Conservation (phyloP, 805 yeast species). For the Wickerhamiella bombiphila region DNA sequence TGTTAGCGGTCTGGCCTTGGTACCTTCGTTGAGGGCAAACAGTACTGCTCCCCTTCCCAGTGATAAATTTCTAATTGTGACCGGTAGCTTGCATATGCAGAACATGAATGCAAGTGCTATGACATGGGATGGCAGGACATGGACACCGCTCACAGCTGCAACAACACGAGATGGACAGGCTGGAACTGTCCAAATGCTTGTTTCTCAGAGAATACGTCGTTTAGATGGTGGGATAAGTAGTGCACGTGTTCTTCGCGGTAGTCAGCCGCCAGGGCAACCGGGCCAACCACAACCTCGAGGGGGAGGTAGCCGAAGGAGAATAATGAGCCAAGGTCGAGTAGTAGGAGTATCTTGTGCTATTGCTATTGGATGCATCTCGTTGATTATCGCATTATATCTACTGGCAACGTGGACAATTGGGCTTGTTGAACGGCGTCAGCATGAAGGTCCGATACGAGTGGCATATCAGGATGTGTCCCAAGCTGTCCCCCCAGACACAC, state of each 20-base stretch:
- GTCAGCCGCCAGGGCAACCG: slow-evolving; percentile 1
- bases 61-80: neutral
- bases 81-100: neutral
- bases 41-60: neutral
- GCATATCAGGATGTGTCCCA: slow-evolving; percentile 9
- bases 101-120: neutral
- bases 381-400: slow-evolving; percentile 30
- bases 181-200: neutral
- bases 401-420: slow-evolving; percentile 11
- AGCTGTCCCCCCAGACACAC: slow-evolving; percentile 41
- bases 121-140: neutral
- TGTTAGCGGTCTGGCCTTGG: neutral
- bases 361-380: slow-evolving; percentile 37
- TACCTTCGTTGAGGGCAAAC: neutral
- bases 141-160: neutral
- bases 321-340: slow-evolving; percentile 43
- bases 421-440: slow-evolving; percentile 1
- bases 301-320: neutral
- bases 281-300: neutral
- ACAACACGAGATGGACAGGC: too few relatives aligned
- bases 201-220: neutral
- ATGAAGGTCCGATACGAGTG: slow-evolving; percentile 1
- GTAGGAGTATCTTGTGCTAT: slow-evolving; percentile 57
- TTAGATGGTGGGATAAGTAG: slow-evolving; percentile 16
- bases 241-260: neutral